Conservation (phyloP, 352 stramenopile species). For the Peronospora belbahrii region DNA sequence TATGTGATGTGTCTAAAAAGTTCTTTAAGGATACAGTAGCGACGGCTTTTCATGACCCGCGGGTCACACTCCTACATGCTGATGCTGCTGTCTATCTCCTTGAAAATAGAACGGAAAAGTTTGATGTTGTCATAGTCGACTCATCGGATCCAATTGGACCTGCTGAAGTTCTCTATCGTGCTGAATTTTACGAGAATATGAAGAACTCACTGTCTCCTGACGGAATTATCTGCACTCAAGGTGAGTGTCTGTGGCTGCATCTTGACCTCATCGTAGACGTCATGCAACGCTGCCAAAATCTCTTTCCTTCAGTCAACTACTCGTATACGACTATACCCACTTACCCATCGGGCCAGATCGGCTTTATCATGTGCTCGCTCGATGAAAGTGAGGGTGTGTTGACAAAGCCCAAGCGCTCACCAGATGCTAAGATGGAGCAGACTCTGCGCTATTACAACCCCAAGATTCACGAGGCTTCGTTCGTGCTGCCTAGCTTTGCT, state of each 20-base stretch:
- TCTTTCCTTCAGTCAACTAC: constrained; percentile 96
- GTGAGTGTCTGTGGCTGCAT: constrained; percentile 98
- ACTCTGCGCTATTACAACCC: constrained; percentile 92
- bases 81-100: constrained; percentile 88
- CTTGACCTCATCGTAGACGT: constrained; percentile 95
- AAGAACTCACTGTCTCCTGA: constrained; percentile 82
- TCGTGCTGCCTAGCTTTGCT: constrained; percentile 94
- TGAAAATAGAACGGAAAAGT: constrained; percentile 77
- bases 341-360: constrained; percentile 98
- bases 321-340: constrained; percentile 98
- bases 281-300: constrained; percentile 79
- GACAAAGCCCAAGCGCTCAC: constrained; percentile 60
- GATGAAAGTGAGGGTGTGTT: constrained; percentile 52
- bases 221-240: constrained; percentile 88
- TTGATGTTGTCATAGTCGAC: constrained; percentile 97
- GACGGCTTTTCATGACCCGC: constrained; percentile 92
- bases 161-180: constrained; percentile 92
- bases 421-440: constrained; percentile 47
- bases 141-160: constrained; percentile 94
- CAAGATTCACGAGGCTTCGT: constrained; percentile 92
- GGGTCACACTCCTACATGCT: constrained; percentile 90
- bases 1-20: constrained; percentile 94
- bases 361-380: constrained; percentile 91
- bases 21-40: constrained; percentile 88
- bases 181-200: constrained; percentile 93